Base-by-base conservation (phyloP, 2,329 filamentous ascomycete species). In the Phialemoniopsis sp. region DNA sequence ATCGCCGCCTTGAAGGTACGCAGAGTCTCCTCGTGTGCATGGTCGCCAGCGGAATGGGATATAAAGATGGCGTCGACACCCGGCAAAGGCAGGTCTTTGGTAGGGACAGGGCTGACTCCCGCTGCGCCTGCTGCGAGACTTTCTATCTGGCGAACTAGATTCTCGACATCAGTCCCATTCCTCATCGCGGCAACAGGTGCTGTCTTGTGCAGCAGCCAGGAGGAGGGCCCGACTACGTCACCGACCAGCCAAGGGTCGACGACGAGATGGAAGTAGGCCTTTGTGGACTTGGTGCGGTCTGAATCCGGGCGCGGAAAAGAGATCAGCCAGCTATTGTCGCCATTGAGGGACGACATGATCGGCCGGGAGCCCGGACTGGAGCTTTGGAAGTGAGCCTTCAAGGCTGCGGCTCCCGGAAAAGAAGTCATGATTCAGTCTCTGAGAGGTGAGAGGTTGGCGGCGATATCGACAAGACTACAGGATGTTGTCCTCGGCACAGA, bases 1-100 rank as follows among this genome's bases (percentile, higher is more conserved):
- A 19, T 36, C 6, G 36, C 17, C 3, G 17, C 14, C 10, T 15
- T 13, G 4, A 45, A 32, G 6, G 31, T 28, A 14, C 33, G 30
- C 18, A 45, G 34, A 26, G 42, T 39, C 26, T 13, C 12, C 21
- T n/a, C 13, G 29, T 41, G 39, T 12, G 29, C 19, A 36, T 44
- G 42, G 28, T 44, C 42, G 10, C 12, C 4, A 13, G 39, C 36
- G n/a, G n/a, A 4, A 13, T 42, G 39, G 13, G 39, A 36, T n/a
- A 44, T 17, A 8, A 42, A 12, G 3, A 44, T 37, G 3, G 40
- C 42, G 14, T 41, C 42, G 16, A 44, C 30, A 18, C 34, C 32
- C 26, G 31, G 16, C 8, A 8, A 8, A 8, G 31, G 16, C 9
- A 9, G 9, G n/a, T 29, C 28, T 9, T n/a, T 29, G 28, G 9